A percentile compares a stretch with the other conserved stretches of the same genome.
These are phyloP conservation scores for Scytalidium lignicola DNA, from an alignment of 2,329 filamentous ascomycete species.

Conservation along the genomic window DNA sequence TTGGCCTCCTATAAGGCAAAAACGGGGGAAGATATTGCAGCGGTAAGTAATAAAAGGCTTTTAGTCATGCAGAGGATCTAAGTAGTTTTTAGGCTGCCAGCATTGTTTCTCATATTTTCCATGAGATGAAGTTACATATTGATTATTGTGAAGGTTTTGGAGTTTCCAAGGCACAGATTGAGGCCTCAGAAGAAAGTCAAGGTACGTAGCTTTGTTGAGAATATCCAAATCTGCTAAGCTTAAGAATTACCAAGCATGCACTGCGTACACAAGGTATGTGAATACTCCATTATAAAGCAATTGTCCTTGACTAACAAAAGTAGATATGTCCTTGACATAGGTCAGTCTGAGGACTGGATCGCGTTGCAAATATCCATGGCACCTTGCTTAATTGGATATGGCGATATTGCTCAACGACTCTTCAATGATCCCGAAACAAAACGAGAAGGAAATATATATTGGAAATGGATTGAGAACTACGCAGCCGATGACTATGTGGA, in stretches of 20 bases:
- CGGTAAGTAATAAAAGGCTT: conserved; percentile 42
- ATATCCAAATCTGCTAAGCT: conserved; percentile 5
- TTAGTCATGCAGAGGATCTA: background rate
- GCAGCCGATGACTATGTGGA: conserved; percentile 71
- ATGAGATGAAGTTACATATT: conserved; percentile 77
- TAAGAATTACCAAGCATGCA: conserved; percentile 49
- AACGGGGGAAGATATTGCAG: conserved; percentile 65
- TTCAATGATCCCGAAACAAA: conserved; percentile 56
- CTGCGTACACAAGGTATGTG: conserved; percentile 60
- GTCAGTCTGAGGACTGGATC: conserved; percentile 82
- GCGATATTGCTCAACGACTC: conserved; percentile 68
- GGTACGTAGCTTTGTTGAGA: conserved; percentile 38
- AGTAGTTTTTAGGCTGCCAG: conserved; percentile 47
- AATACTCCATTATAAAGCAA: background rate
- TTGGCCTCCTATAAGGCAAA: conserved; percentile 82
- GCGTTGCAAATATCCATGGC: conserved; percentile 79
- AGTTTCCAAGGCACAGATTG: conserved; percentile 67
- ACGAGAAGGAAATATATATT: conserved; percentile 68
- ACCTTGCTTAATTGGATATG: conserved; percentile 87
- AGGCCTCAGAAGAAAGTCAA: conserved; percentile 67
- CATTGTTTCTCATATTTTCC: conserved; percentile 71
- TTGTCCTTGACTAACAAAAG: conserved; percentile 3
- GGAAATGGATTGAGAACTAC: conserved; percentile 90
- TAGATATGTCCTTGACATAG: conserved; percentile 82
- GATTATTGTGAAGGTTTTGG: conserved; percentile 79